phyloP scores from a whole-genome alignment of 2,329 filamentous ascomycete species.

The Aureobasidium subglaciale region DNA sequence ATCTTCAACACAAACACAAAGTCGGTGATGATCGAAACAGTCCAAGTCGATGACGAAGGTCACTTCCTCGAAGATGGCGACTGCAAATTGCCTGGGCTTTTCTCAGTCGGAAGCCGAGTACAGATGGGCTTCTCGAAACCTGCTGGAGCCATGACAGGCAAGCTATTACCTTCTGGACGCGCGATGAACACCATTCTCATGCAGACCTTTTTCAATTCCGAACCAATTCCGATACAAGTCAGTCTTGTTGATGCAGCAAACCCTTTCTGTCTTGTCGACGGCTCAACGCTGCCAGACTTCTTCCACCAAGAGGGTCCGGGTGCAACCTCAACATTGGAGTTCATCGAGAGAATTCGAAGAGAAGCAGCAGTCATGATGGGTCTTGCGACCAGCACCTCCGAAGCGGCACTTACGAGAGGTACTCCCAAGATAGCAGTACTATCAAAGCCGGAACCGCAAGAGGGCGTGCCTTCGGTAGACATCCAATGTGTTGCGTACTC shows the following conservation, averaged over 20 bases:
- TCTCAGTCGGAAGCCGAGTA: constrained; percentile 18
- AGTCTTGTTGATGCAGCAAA: constrained; percentile 22
- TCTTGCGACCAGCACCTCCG: constrained; percentile 17
- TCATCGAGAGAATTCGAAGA: constrained; percentile 19
- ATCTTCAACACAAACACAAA: constrained; percentile 24
- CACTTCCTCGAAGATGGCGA: constrained; percentile 24
- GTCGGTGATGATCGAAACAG: constrained; percentile 19
- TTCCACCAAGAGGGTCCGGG: constrained; percentile 8
- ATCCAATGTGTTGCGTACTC: constrained; percentile 25
- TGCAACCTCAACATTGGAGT: constrained; percentile 17
- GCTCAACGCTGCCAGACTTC: constrained; percentile 14
- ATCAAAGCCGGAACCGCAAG: constrained; percentile 13
- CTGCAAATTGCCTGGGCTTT: constrained; percentile 17
- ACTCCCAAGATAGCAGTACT: constrained; percentile 23
- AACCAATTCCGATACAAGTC: constrained; percentile 19
- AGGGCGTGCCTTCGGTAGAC: constrained; percentile 12
- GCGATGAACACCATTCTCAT: constrained; percentile 17
- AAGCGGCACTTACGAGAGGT: constrained; percentile 22
- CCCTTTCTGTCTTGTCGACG: constrained; percentile 20
- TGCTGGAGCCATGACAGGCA: constrained; percentile 21
- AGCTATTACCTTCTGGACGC: constrained; percentile 19
- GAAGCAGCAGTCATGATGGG: constrained; percentile 21
- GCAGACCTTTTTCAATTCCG: background rate
- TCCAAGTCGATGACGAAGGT: constrained; percentile 21
- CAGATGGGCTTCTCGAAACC: constrained; percentile 19